Base-by-base conservation (phyloP, 805 yeast species). In the Sugiyamaella qingdaonensis region DNA sequence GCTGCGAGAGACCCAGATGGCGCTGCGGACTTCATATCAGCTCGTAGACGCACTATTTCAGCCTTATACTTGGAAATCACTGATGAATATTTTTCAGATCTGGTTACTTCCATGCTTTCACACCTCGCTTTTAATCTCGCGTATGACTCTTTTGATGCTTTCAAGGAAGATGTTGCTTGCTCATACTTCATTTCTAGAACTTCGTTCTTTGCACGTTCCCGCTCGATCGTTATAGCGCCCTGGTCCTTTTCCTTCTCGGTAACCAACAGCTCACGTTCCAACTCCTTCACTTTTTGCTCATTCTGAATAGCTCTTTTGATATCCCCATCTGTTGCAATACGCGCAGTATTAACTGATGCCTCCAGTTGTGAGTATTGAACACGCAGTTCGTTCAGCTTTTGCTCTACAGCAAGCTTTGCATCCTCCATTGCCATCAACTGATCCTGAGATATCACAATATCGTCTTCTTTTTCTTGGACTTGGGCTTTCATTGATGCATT, bases 391-490 rank as follows among this genome's bases (percentile, higher is more conserved):
- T 52, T 34, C 34, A 52, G 44, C 46, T 46, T 42, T n/a, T 36
- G 21, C 37, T 54, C 52, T 10, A 19, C n/a, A 9, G 35, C 50
- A 16, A 21, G 19, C 19, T 49, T 53, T 21, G 32, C 42, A 13
- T 39, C 46, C 29, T 52, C 54, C 31, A 45, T 31, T 13, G 47
- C 37, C n/a, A 45, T 48, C 19, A 48, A 33, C 39, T 55, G 53
- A 13, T 44, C 36, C 48, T 57, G 57, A 24, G 56, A 33, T 16
- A 52, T 42, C 9, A 44, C 48, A 10, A 55, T 37, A 31, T 56
- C 59, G 24, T 57, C 56, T 16, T 52, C 53, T 41, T 47, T 47
- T 10, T 60, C 60, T n/a, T 54, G 47, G 8, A 58, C 45, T 39
- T 51, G 43, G 13, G 29, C n/a, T 36, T 53, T 44, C n/a, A 58